Percentiles rank a stretch among this genome's conserved stretches.
Conservation (phyloP, 192 early-diverging fungal genomes). For the Thamnidium elegans region DNA sequence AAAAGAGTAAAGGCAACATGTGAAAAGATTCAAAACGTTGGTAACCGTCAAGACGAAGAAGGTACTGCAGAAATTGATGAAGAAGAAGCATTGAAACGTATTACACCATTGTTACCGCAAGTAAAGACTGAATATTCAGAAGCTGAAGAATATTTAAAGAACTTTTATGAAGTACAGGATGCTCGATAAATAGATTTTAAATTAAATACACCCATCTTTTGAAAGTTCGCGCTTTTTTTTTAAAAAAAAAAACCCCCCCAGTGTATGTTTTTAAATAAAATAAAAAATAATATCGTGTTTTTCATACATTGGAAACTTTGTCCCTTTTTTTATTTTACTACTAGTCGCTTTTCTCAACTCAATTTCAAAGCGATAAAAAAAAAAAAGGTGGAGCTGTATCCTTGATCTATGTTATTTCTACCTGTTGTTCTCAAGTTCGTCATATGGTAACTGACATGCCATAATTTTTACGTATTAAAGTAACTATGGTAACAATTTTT, state of each 20-base stretch:
- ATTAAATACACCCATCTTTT: neutral
- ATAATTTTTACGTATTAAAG: no score
- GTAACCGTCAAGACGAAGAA: slow-evolving; percentile 57
- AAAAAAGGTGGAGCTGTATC: no score
- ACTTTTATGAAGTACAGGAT: slow-evolving; percentile 60
- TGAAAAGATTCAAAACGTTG: slow-evolving; percentile 86
- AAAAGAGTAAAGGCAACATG: slow-evolving; percentile 77
- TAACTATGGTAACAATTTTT: no score
- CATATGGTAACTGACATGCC: no score
- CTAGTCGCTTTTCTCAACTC: no score
- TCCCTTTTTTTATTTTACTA: no score
- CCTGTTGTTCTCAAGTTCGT: no score
- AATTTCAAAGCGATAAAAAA: no score
- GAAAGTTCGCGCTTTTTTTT: no score
- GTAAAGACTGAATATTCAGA: slow-evolving; percentile 71
- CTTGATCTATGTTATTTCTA: no score
- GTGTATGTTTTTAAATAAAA: no score
- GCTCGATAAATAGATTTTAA: slow-evolving; percentile 1
- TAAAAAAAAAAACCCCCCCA: slow-evolving; percentile 8
- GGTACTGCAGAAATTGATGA: slow-evolving; percentile 47
- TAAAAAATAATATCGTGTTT: neutral
- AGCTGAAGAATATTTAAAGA: slow-evolving; percentile 64
- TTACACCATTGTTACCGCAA: slow-evolving; percentile 49
- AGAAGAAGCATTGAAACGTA: slow-evolving; percentile 57
- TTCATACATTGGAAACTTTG: no score